Evolutionary conservation across 2,329 filamentous ascomycete species (phyloP).

Genomic region (Colletotrichum sp.): DNA sequence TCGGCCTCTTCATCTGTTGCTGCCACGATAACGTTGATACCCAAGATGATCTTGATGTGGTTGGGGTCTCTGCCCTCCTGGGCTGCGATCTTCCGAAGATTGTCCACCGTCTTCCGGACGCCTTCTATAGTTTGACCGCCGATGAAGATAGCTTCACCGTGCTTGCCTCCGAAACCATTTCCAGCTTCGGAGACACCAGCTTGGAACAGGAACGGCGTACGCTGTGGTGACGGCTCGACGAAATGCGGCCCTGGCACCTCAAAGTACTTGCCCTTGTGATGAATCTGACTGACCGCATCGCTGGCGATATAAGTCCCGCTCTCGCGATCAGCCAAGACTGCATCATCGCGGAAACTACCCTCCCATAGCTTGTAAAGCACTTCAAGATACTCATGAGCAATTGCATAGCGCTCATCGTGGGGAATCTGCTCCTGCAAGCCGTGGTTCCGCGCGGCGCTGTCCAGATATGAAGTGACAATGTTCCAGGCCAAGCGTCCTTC

Average conservation of each 20-base stretch:
- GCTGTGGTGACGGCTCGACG: slow-evolving; percentile 65
- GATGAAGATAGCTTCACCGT: slow-evolving; percentile 42
- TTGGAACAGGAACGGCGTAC: slow-evolving; percentile 69
- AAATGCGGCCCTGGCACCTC: slow-evolving; percentile 64
- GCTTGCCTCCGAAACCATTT: not conserved
- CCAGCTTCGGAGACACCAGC: slow-evolving; percentile 35
- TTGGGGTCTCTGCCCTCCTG: slow-evolving; percentile 40
- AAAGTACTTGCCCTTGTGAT: slow-evolving; percentile 66
- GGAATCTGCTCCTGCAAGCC: slow-evolving; percentile 58
- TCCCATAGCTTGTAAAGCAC: slow-evolving; percentile 67
- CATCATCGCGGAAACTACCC: slow-evolving; percentile 51
- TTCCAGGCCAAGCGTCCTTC: slow-evolving; percentile 57
- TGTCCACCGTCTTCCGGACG: slow-evolving; percentile 44
- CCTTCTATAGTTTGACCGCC: slow-evolving; percentile 46
- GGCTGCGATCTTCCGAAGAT: slow-evolving; percentile 41
- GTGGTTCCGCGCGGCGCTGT: slow-evolving; percentile 69
- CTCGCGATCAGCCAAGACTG: slow-evolving; percentile 59
- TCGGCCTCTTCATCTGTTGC: slow-evolving; percentile 48
- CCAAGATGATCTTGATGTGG: slow-evolving; percentile 47
- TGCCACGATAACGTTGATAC: slow-evolving; percentile 46
- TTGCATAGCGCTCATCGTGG: slow-evolving; percentile 57
- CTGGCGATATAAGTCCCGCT: slow-evolving; percentile 51
- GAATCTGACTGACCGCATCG: slow-evolving; percentile 62
- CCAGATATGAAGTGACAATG: slow-evolving; percentile 72
- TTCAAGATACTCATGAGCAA: slow-evolving; percentile 64